Base-by-base conservation (phyloP, 2,329 filamentous ascomycete genomes). In the Plenodomus tracheiphilus region DNA sequence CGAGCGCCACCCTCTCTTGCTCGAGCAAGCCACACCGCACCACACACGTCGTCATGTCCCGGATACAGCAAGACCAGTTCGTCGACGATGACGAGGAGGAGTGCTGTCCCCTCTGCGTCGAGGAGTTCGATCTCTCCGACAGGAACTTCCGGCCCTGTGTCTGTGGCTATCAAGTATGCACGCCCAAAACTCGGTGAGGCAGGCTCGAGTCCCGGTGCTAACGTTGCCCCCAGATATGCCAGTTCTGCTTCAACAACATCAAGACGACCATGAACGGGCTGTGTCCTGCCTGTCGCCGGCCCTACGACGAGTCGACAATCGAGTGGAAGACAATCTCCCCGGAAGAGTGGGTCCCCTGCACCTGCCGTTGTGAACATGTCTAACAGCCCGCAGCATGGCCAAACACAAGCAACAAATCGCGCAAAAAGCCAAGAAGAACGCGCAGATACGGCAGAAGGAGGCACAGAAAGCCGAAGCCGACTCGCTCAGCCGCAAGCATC, bases 211-310 rank as follows among this genome's bases (percentile, higher is more conserved):
- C 43, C 53, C 47, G 39, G 41, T 55, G 44, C 69, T 71, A 57
- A 71, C 55, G 15, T 46, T 15, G 16, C 38, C 37, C 36, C 54
- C 49, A 68, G 92, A 93, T 99, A 72, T 99, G 94, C 75, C 95
- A 99, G 79, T 99, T 99, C 76, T 99, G 94, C 77, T 99, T 93
- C 79, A 97, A 99, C 77, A 99, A 97, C 73, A 95, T 99, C 73
- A 96, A 95, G 77, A 96, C 89, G 64, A 97, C 97, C 65, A 91
- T 96, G 83, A 97, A 97, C 70, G 92, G 93, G 30, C 82, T 97
- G 49, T 99, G 94, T 74, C 94, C 94, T n/a, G 96, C 96, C 61
- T 99, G 94, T 73, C 85, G 94, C 75, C 84, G 94, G 71, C 88
- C 91, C 5, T 99, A 99, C 73, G 91, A 97, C 72, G 95, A 99